These are phyloP conservation scores for Fusarium palustre DNA, from an alignment of 2,329 filamentous ascomycete genomes.

Conservation along the genomic window DNA sequence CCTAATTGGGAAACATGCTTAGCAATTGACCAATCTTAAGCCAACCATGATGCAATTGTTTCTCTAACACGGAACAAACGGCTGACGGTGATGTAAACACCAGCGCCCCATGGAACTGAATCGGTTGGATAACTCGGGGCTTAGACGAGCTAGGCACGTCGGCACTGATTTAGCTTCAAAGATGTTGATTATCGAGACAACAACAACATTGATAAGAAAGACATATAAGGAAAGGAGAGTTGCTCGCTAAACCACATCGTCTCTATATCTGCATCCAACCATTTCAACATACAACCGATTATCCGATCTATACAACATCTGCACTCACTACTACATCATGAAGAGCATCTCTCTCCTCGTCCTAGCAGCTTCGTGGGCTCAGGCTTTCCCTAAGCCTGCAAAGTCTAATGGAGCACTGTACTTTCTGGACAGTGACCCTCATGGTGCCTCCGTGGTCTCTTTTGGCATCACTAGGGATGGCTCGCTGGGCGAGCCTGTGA, in stretches of 20 bases:
- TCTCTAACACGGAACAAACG: background rate
- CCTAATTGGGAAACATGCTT: background rate
- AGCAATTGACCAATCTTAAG: background rate
- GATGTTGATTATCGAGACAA: background rate
- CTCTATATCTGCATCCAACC: too few relatives aligned
- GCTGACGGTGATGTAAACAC: too few relatives aligned
- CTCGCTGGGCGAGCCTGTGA: background rate
- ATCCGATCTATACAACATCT: accelerated
- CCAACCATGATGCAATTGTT: background rate
- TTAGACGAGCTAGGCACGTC: background rate
- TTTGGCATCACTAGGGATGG: background rate
- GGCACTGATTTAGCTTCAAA: background rate
- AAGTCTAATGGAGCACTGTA: background rate
- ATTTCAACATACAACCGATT: too few relatives aligned
- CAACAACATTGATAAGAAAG: background rate
- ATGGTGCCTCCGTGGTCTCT: constrained; percentile 14
- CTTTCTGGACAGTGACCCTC: constrained; percentile 17
- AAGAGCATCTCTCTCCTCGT: background rate
- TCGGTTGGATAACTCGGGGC: background rate
- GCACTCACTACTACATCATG: background rate
- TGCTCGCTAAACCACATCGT: too few relatives aligned
- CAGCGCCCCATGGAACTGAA: background rate
- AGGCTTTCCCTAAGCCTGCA: background rate
- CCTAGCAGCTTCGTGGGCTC: background rate
- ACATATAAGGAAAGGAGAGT: background rate